Percentiles rank a stretch among this genome's conserved stretches.
Conservation (phyloP, 1,284 basidiomycete species). For the Grifola frondosa region DNA sequence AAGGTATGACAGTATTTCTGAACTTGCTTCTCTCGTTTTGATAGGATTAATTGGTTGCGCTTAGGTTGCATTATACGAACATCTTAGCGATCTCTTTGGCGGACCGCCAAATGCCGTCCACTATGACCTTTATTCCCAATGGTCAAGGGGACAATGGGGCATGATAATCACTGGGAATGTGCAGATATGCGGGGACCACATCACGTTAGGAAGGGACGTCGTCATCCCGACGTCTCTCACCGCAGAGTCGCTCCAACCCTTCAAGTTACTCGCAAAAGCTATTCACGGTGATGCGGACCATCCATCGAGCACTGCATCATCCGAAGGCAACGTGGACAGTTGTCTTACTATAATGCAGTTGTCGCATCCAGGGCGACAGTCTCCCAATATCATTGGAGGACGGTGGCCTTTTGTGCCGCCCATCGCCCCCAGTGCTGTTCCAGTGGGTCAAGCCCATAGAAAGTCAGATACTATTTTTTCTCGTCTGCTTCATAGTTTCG, state of each 20-base stretch:
- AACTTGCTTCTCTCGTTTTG: neutral
- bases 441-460: constrained; percentile 40
- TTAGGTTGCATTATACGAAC: constrained; percentile 83
- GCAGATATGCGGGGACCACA: constrained; percentile 70
- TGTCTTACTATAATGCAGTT: constrained; percentile 78
- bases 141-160: constrained; percentile 83
- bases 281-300: constrained; percentile 42
- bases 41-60: constrained; percentile 29
- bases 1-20: constrained; percentile 17
- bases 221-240: constrained; percentile 51
- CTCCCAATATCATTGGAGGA: constrained; percentile 70
- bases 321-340: neutral
- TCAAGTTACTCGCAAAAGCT: constrained; percentile 46
- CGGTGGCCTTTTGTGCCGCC: constrained; percentile 59
- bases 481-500: constrained; percentile 43
- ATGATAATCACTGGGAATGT: constrained; percentile 91
- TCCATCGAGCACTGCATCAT: constrained; percentile 1
- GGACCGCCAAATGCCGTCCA: constrained; percentile 72
- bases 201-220: constrained; percentile 82
- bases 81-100: constrained; percentile 67
- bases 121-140: constrained; percentile 69
- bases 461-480: constrained; percentile 28
- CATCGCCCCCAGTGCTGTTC: constrained; percentile 72
- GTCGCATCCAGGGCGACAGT: constrained; percentile 87
- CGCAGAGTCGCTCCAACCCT: constrained; percentile 49